Evolutionary conservation across 441 rosid genomes (phyloP).

Genomic region (Gossypium laxum): DNA sequence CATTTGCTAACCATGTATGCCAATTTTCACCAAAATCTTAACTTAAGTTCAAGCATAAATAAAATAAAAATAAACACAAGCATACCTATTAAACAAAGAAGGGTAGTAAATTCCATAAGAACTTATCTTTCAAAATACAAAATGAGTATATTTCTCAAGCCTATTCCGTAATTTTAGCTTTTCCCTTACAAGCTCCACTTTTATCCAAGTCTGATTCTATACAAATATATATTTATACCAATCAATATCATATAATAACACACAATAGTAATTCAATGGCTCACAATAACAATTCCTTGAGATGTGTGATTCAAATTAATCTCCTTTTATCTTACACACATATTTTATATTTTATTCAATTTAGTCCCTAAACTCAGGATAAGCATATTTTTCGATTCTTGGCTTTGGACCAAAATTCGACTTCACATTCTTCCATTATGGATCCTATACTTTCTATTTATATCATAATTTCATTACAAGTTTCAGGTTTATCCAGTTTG

Average conservation of each 20-base stretch:
- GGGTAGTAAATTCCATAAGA: not conserved
- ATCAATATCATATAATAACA: not conserved
- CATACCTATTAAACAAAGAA: not conserved
- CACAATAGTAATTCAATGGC: not conserved
- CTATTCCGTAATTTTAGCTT: not conserved
- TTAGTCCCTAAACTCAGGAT: not conserved
- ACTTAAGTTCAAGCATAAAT: not conserved
- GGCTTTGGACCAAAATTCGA: not conserved
- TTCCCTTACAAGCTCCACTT: not conserved
- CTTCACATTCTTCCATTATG: not conserved
- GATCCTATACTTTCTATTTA: not conserved
- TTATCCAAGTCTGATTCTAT: not conserved
- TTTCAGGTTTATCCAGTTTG: not conserved
- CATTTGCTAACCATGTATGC: not conserved
- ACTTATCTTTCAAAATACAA: too few species aligned
- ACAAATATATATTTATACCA: not conserved
- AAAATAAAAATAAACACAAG: not conserved
- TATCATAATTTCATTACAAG: not conserved
- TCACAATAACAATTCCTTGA: not conserved
- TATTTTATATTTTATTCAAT: too few species aligned
- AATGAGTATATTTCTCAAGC: not conserved
- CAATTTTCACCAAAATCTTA: not conserved
- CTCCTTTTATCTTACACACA: not conserved
- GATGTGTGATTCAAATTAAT: not conserved
- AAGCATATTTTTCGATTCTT: not conserved